phyloP scores from a whole-genome alignment of 2,329 filamentous ascomycete genomes.

The Colletotrichum sp. region DNA sequence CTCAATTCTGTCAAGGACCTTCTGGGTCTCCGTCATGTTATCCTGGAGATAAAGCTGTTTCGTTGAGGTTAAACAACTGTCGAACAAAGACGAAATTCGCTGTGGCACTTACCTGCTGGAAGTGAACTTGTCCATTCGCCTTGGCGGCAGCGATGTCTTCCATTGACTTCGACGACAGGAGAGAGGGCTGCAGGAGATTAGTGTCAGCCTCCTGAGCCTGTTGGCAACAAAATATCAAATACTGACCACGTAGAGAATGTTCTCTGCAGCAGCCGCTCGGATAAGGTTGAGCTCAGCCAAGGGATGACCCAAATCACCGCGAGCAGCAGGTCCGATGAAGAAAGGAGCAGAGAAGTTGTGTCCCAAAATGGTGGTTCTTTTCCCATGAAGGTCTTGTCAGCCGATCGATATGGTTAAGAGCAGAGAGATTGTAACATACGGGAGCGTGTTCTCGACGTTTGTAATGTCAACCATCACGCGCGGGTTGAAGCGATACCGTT shows the following conservation, averaged over 20 bases:
- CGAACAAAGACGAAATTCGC: neutral
- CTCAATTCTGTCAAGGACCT: constrained; percentile 34
- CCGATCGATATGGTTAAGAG: neutral
- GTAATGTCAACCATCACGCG: constrained; percentile 56
- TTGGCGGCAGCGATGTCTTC: constrained; percentile 42
- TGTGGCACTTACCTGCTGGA: constrained; percentile 32
- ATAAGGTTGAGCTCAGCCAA: constrained; percentile 55
- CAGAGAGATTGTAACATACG: constrained; percentile 21
- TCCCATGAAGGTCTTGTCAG: neutral
- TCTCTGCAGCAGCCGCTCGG: constrained; percentile 48
- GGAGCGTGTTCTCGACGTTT: constrained; percentile 42
- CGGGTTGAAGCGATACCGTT: constrained; percentile 52
- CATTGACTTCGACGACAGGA: constrained; percentile 36
- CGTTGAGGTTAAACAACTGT: neutral
- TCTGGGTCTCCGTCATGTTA: constrained; percentile 37
- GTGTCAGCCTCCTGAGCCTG: neutral
- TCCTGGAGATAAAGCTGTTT: constrained; percentile 28
- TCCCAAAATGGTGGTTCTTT: constrained; percentile 55
- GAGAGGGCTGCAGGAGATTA: constrained; percentile 28
- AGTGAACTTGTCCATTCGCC: constrained; percentile 39
- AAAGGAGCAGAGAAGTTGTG: constrained; percentile 60
- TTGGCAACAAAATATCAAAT: neutral
- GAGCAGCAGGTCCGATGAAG: constrained; percentile 57
- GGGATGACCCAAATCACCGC: constrained; percentile 46
- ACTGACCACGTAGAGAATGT: constrained; percentile 53